These are phyloP conservation scores for Thelephora ganbajun DNA, from an alignment of 768 basidiomycete species.

Conservation along the genomic window DNA sequence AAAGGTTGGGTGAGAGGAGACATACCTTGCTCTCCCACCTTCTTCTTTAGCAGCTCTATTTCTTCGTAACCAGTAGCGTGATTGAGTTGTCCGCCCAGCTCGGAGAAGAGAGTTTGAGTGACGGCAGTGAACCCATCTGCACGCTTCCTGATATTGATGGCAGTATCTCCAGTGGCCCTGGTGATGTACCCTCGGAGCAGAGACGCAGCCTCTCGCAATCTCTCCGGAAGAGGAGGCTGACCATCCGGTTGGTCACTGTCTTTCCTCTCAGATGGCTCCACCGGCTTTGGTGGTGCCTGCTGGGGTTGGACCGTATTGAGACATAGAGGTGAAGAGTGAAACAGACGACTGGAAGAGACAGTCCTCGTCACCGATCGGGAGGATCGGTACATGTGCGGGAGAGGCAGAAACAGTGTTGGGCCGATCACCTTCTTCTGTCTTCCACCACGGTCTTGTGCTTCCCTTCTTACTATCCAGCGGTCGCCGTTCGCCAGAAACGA, in stretches of 20 bases:
- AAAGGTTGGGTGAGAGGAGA: conserved; percentile 6
- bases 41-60: conserved; percentile 69
- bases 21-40: conserved; percentile 73
- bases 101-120: conserved; percentile 49
- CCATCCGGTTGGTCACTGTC: not conserved
- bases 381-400: not conserved
- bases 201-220: not conserved
- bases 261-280: not conserved
- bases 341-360: not conserved
- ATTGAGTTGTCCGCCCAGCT: conserved; percentile 70
- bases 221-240: not conserved
- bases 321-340: not conserved
- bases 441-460: too few species aligned
- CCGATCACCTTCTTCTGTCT: too few species aligned
- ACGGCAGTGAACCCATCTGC: conserved; percentile 43
- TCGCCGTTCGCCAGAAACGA: too few species aligned
- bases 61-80: conserved; percentile 84
- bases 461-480: too few species aligned
- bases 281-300: not conserved
- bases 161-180: conserved; percentile 30
- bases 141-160: conserved; percentile 30
- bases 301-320: not conserved
- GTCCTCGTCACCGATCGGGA: not conserved
- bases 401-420: not conserved
- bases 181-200: conserved; percentile 5